Percentiles rank a stretch among this genome's conserved stretches.
phyloP scores from a whole-genome alignment of 2,329 filamentous ascomycete genomes.

The Colletotrichum eleusines region DNA sequence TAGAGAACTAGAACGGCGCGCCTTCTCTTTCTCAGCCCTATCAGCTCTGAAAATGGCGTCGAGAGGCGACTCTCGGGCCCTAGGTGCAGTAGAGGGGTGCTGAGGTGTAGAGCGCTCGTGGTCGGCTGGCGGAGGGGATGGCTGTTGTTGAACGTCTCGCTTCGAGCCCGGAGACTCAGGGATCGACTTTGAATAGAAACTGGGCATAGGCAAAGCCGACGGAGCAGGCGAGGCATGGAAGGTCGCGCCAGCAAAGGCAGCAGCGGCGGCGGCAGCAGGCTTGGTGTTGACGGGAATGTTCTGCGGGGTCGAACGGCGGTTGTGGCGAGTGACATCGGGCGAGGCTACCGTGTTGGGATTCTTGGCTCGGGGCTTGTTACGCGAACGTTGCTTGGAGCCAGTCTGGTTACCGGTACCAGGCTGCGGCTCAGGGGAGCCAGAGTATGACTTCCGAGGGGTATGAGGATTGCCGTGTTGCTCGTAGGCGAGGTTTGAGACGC shows the following conservation, averaged over 20 bases:
- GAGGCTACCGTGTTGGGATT: constrained; percentile 48
- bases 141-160: constrained; percentile 57
- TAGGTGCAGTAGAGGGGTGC: constrained; percentile 49
- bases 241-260: constrained; percentile 88
- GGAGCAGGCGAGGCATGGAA: constrained; percentile 96
- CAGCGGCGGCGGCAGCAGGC: constrained; percentile 59
- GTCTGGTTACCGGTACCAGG: constrained; percentile 48
- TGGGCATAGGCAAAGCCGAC: constrained; percentile 89
- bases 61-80: constrained; percentile 76
- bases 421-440: constrained; percentile 52
- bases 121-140: constrained; percentile 66
- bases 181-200: constrained; percentile 82
- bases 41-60: constrained; percentile 93
- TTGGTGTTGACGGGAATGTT: constrained; percentile 53
- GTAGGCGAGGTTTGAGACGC: constrained; percentile 48
- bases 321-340: constrained; percentile 56
- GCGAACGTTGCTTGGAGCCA: constrained; percentile 45
- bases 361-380: constrained; percentile 43
- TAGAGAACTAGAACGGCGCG: constrained; percentile 64
- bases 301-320: constrained; percentile 58
- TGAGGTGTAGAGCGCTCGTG: constrained; percentile 62
- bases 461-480: constrained; percentile 53
- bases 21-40: constrained; percentile 78
- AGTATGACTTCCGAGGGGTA: constrained; percentile 61
- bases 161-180: constrained; percentile 68